These are phyloP conservation scores for Gossypium australe DNA, from an alignment of 345 rosid species.

Conservation along the genomic window DNA sequence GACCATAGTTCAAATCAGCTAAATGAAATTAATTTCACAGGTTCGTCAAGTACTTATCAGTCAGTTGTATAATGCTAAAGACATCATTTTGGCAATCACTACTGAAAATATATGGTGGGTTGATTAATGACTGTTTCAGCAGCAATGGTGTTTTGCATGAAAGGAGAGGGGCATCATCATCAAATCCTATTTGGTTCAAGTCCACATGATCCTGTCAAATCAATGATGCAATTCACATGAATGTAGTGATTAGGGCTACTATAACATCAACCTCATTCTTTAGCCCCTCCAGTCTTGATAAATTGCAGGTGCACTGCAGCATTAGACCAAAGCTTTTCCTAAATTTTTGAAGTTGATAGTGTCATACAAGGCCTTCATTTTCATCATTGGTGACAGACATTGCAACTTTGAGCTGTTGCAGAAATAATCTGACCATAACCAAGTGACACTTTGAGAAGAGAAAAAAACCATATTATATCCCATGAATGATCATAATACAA, in stretches of 20 bases:
- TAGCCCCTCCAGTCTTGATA: neutral
- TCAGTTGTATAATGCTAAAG: neutral
- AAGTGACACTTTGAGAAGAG: neutral
- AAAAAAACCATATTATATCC: neutral
- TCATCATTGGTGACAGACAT: neutral
- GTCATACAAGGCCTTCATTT: neutral
- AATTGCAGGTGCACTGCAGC: neutral
- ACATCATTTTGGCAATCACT: neutral
- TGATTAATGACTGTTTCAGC: neutral
- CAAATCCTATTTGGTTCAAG: neutral
- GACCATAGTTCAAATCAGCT: neutral
- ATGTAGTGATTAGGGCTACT: neutral
- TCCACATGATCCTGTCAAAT: neutral
- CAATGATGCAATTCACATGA: neutral
- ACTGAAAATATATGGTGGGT: neutral
- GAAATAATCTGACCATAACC: neutral
- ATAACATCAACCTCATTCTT: neutral
- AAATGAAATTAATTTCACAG: neutral
- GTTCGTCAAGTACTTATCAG: neutral
- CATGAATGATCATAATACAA: neutral
- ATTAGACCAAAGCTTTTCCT: neutral
- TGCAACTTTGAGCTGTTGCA: neutral
- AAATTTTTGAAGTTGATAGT: neutral
- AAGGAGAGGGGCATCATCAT: neutral
- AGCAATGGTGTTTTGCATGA: neutral